Percentiles rank a stretch among this genome's conserved stretches.
phyloP scores from a whole-genome alignment of 2,329 filamentous ascomycete genomes.

The Diaporthe australafricana region DNA sequence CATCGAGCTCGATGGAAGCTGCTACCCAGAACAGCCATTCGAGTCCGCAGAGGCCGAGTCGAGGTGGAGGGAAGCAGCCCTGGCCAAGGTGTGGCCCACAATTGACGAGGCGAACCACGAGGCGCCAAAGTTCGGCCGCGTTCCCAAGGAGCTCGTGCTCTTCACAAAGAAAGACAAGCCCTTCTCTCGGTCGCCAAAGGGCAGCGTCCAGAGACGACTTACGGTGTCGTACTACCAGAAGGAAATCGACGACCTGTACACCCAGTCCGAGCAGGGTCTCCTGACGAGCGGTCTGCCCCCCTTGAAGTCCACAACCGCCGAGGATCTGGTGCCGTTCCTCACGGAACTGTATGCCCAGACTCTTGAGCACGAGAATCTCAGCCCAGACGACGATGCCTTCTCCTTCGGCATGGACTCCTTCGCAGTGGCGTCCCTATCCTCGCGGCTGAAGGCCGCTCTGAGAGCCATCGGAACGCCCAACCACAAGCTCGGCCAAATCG shows the following conservation, averaged over 20 bases:
- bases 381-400: conserved; percentile 32
- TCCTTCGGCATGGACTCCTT: conserved; percentile 32
- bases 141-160: conserved; percentile 35
- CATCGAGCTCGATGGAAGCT: conserved; percentile 29
- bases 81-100: conserved; percentile 28
- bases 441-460: conserved; percentile 32
- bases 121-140: conserved; percentile 33
- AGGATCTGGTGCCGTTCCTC: conserved; percentile 27
- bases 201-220: conserved; percentile 29
- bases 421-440: conserved; percentile 24
- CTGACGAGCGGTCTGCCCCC: conserved; percentile 26
- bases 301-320: conserved; percentile 19
- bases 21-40: neutral
- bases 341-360: conserved; percentile 29
- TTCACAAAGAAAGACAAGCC: conserved; percentile 33
- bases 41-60: conserved; percentile 19
- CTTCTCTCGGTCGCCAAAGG: conserved; percentile 30
- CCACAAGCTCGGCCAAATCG: conserved; percentile 18
- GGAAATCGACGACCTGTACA: conserved; percentile 34
- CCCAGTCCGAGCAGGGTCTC: conserved; percentile 26
- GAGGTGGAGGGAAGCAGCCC: conserved; percentile 14
- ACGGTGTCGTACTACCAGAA: conserved; percentile 28
- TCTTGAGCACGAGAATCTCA: conserved; percentile 14
- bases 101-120: conserved; percentile 34
- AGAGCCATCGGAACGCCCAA: conserved; percentile 13